Base-by-base conservation (phyloP, 768 basidiomycete species). In the Tricholoma sp. region DNA sequence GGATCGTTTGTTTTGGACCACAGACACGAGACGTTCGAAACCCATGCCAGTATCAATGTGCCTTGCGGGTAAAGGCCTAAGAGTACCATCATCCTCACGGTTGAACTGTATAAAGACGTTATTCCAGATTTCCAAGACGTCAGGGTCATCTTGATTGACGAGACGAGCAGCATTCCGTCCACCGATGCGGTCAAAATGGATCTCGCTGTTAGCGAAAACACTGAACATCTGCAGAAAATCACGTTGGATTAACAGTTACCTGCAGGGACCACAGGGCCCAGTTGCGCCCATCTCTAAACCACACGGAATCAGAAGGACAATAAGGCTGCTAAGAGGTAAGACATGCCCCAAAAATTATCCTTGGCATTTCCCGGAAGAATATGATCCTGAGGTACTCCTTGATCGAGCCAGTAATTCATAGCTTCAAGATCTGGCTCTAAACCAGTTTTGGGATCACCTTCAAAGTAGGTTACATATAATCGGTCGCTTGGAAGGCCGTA, bases 11-110 rank as follows among this genome's bases (percentile, higher is more conserved):
- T 93, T 85, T 70, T 99, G 97, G 7, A 98, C 77, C 39, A 89
- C 86, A 14, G 95, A 97, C 24, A 99, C 97, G 27, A 99, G 79
- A 53, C 97, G 91, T 71, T 99, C 97, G 71, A 97, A 99, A 43
- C 97, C 97, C 95, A 99, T 94, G 52, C 97, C 97, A 5, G 97
- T 99, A 69, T 99, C 97, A 60, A 99, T 91, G 65, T 99, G 97
- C 72, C 94, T 94, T 31, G 87, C 83, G 22, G 97, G 97, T 12
- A 99, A 81, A 0, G 82, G 58, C 53, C 82, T 84, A 14, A 99
- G 81, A 18, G 86, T 83, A 39, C 90, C 89, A 57, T 95, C 90
- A 45, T 84, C 82, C 71, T 98, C 96, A 49, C 97, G 90, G 70
- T 99, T 98, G 78, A 90, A 99, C 66, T 98, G 95, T 68, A 99